Base-by-base conservation (phyloP, 257 asterid species). In the Scutellaria minor region DNA sequence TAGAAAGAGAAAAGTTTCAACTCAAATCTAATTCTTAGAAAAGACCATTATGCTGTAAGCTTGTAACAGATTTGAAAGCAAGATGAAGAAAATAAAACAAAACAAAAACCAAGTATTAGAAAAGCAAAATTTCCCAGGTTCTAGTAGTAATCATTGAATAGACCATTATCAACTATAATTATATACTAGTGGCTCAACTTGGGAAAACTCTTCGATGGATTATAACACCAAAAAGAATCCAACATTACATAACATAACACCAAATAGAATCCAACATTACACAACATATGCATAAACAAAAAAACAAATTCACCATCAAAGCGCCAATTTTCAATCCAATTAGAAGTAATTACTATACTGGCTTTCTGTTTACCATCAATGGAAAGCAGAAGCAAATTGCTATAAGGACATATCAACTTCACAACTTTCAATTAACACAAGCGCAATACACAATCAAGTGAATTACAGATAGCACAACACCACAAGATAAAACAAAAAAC, bases 251-350 rank as follows among this genome's bases (percentile, higher is more conserved):
- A 40, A 31, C 64, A 27, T 18, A 37, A 18, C 18, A 18, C 18
- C 18, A 18, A 18, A 18, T 18, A 18, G 18, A 18, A 18, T 47
- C 48, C 74, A 24, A 13, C 14, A 51, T 27, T 40, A 61, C 2
- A 53, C 13, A 40, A 31, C 64, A 31, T 20, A 20, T 13, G 7
- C n/a, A 40, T 12, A 37, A 47, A 56, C 44, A 39, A 40, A 47
- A 61, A 47, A 61, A 56, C 6, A 46, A 20, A 58, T 46, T 20
- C 69, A 50, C 47, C 75, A 65, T 18, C 62, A 80, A 72, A 71
- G 57, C 37, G 45, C 42, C 42, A 70, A 51, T 39, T 52, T 27
- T 5, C n/a, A 74, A 52, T 47, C 71, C 42, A 64, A 15, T 42
- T 27, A 39, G 20, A 40, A 64, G 71, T 35, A 60, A 53, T 12